Base-by-base conservation (phyloP, 2,329 filamentous ascomycete genomes). In the Grosmannia clavigera region DNA sequence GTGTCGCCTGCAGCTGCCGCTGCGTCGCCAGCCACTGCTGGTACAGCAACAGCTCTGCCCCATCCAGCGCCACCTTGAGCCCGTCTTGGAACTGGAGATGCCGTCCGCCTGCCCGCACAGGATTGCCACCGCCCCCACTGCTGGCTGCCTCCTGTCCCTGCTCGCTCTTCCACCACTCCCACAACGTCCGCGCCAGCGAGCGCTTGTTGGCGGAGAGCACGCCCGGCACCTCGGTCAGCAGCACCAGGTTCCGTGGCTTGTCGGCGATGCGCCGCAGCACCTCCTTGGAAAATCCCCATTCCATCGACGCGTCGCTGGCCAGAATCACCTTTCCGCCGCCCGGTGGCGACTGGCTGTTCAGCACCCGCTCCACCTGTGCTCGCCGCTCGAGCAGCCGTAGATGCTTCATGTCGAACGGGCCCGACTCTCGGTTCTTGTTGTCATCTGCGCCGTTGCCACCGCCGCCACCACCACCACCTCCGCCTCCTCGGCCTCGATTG, bases 261-360 rank as follows among this genome's bases (percentile, higher is more conserved):
- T 82, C 79, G 0, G 90, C 90, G 60, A 99, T 78, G 11, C 80
- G 79, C 64, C 82, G 84, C 56, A 99, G 74, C 0, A 92, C 78
- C 58, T 92, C 85, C 67, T 87, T 90, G 0, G 94, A 95, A 68
- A 96, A 95, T 0, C 94, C 94, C 94, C 94, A 99, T 67, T 96
- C 90, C 25, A 97, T 75, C 35, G 89, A 95, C 3, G 85, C 82
- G 70, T 97, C 92, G 66, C 90, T 96, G 3, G 94, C 92, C 60
- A 99, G 78, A 58, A 99, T 94, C 19, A 99, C 91, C 58, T 85
- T 82, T 6, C 83, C 83, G 48, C 72, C 68, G 67, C 62, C 74
- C 69, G 38, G 11, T 72, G 76, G 9, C 76, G 76, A 0, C 67
- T 67, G 29, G 33, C 73, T 79, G 67, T 68, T 84, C 66, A 78